phyloP scores from a whole-genome alignment of 2,329 filamentous ascomycete species.

The Pseudocercospora musae region DNA sequence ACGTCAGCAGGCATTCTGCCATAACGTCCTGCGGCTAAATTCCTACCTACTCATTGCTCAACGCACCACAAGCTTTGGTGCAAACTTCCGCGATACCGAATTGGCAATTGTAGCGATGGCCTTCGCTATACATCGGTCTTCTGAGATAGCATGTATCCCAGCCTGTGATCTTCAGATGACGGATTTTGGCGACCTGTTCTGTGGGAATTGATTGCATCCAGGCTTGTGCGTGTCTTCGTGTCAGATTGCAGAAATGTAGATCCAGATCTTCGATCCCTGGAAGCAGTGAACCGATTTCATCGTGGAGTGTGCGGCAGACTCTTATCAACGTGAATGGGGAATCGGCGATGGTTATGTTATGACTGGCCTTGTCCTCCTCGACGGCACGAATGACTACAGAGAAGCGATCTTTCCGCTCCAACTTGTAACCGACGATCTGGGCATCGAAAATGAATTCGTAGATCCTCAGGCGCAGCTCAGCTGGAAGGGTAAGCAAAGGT shows the following conservation, averaged over 20 bases:
- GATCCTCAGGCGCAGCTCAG: not conserved
- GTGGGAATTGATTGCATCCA: not conserved
- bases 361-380: not conserved
- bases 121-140: not conserved
- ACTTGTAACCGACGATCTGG: not conserved
- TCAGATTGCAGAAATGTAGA: not conserved
- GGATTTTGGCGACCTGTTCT: not conserved
- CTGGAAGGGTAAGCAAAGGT: not conserved
- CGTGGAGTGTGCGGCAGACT: not conserved
- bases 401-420: not conserved
- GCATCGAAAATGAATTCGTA: not conserved
- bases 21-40: not conserved
- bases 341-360: not conserved
- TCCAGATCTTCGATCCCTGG: not conserved
- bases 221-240: not conserved
- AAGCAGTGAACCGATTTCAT: not conserved
- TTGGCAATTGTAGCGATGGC: slow-evolving; percentile 4
- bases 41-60: not conserved
- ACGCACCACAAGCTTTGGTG: not conserved
- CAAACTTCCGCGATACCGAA: not conserved
- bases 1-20: not conserved
- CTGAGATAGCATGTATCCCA: not conserved
- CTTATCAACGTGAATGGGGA: not conserved
- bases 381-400: not conserved
- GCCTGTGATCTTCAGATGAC: not conserved